Percentiles rank a stretch among this genome's conserved stretches.
Evolutionary conservation across 2,329 filamentous ascomycete species (phyloP).

Genomic region (Penicillium sp.): DNA sequence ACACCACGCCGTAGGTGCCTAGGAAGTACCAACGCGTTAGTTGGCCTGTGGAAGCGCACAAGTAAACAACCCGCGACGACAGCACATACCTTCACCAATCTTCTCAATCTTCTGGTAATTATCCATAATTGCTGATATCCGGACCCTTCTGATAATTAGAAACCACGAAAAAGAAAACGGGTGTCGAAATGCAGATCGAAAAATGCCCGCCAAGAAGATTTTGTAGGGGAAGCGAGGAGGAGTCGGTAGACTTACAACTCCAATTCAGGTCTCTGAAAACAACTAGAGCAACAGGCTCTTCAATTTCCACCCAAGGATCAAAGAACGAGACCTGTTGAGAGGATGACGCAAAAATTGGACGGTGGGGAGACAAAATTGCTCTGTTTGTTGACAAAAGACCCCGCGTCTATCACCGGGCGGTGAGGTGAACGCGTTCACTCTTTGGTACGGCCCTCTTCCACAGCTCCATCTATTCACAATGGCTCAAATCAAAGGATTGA

Average conservation of each 20-base stretch:
- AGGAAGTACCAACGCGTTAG: constrained; percentile 19
- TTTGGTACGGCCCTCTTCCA: not conserved
- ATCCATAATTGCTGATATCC: constrained; percentile 63
- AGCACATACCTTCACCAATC: constrained; percentile 80
- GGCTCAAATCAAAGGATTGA: constrained; percentile 51
- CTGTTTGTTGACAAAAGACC: constrained; percentile 35
- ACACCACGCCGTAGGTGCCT: constrained; percentile 95
- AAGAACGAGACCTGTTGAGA: constrained; percentile 9
- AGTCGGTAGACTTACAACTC: constrained; percentile 1
- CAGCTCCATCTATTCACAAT: constrained; percentile 18
- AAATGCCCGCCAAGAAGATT: constrained; percentile 5
- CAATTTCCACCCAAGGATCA: constrained; percentile 8
- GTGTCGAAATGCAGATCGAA: constrained; percentile 4
- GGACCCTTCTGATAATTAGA: not conserved
- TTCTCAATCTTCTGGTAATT: constrained; percentile 97
- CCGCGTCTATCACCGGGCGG: constrained; percentile 32
- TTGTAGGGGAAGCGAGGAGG: constrained; percentile 20
- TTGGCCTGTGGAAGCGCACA: not conserved
- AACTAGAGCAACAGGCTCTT: constrained; percentile 7
- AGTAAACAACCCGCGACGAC: constrained; percentile 2
- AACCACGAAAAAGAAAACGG: not conserved
- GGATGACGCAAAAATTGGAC: constrained; percentile 12
- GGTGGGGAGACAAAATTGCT: constrained; percentile 28
- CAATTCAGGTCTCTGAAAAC: constrained; percentile 2
- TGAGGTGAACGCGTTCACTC: constrained; percentile 24